Base-by-base conservation (phyloP, 768 basidiomycete genomes). In the Stropharia rugosoannulata region DNA sequence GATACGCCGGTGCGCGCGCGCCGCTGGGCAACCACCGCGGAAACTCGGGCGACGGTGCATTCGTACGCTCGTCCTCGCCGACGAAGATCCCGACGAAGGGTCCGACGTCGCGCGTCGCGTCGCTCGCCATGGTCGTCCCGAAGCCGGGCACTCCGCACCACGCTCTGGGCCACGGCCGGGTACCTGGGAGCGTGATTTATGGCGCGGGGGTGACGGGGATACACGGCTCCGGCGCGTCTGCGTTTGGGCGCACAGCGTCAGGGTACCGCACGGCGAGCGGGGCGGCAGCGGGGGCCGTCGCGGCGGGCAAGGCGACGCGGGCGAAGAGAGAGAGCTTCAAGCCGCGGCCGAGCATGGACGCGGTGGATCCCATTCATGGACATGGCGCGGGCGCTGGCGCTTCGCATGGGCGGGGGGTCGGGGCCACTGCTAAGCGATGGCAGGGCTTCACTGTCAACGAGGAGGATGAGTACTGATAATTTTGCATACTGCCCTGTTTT, bases 271-370 rank as follows among this genome's bases (percentile, higher is more conserved):
- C 55, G 38, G 56, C 56, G 32, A 67, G 58, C 59, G 67, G 59
- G 27, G 70, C 68, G 11, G 63, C 72, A 48, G 59, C 61, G 44
- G 36, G 40, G 54, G 59, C n/a, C 44, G 59, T 15, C 44, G 56
- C 60, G 49, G 68, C 56, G n/a, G 66, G 70, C 55, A 76, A 84
- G 63, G 78, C 79, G 29, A 70, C 77, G 39, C 71, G 83, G 49
- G 80, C 81, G 39, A 71, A 79, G 56, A 77, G 87, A 59, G 90
- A 93, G 73, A 93, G 90, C 69, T 94, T 93, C 70, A 89, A 83
- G 66, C 92, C 92, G 9, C 77, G 92, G 36, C 82, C 89, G 41
- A 93, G 90, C 62, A 70, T 84, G 16, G 90, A 92, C 60, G 75
- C 60, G 44, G 25, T 66, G 47, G 74, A 75, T 53, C 56, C 65